Evolutionary conservation across 352 stramenopile genomes (phyloP), one percentile per base, ranked within the genome.

Genomic region (Aphanomyces cochlioides): DNA sequence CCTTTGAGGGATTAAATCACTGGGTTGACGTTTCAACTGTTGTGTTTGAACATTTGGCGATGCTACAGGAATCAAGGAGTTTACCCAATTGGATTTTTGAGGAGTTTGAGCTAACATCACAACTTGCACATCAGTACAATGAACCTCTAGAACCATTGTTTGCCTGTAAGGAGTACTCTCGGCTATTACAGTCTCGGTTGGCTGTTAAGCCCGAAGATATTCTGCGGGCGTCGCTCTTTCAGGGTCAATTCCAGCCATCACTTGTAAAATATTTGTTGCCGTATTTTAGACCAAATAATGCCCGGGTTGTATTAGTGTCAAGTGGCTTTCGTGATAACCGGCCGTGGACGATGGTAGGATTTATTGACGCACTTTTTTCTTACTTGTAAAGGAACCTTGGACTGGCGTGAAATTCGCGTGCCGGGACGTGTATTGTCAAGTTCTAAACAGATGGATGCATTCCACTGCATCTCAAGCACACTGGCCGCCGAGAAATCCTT

Each of bases 91-190:
- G 75, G 77, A 79, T 84, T n/a, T 77, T 76, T 60, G 67, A 79
- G 12, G 78, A 84, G 41, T 75, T 84, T 36, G 56, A 74, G 4
- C 68, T 71, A 2, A 61, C 68, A 1, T 74, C 70, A 38, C 57
- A 73, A 47, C 77, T 82, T 48, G 73, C 69, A 10, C 82, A 81
- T 41, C 72, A 72, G 17, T 84, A 78, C 57, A 60, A 78, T 17
- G 72, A 81, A 17, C 69, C 75, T 10, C 45, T 47, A 0, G 67
- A 81, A 12, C 60, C 77, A 13, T 53, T 80, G 7, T 57, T 70
- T 69, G n/a, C 6, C 63, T 15, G 63, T 72, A 50, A 45, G 34
- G 41, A 53, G 17, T 67, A 45, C 15, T 63, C 57, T 5, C 41
- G 19, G 12, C 17, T 67, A 15, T 47, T 65, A 50, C 57, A 71